Conservation (phyloP, 768 basidiomycete genomes). For the Russula brevipes region DNA sequence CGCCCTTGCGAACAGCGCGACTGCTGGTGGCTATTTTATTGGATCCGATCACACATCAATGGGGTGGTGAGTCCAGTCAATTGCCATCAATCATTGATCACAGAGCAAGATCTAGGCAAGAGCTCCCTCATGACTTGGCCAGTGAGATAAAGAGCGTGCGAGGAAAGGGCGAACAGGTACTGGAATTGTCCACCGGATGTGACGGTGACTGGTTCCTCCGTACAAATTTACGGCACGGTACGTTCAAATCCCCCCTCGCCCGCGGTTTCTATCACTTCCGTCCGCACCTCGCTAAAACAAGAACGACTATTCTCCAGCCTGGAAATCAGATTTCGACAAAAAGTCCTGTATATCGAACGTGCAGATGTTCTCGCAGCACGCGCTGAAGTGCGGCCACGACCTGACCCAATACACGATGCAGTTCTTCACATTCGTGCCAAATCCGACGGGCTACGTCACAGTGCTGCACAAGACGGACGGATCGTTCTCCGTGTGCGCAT, state of each 20-base stretch:
- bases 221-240: conserved; percentile 10
- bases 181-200: conserved; percentile 10
- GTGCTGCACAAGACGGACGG: conserved; percentile 8
- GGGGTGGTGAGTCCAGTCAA: conserved; percentile 10
- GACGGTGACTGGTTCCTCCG: conserved; percentile 20
- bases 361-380: conserved; percentile 1
- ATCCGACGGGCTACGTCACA: conserved; percentile 2
- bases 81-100: not conserved
- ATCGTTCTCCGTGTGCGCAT: not conserved
- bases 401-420: conserved; percentile 7
- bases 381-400: not conserved
- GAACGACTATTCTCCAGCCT: not conserved
- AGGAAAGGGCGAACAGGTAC: conserved; percentile 4
- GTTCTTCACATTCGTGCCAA: conserved; percentile 12
- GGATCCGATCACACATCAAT: not conserved
- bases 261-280: not conserved
- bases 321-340: not conserved
- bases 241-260: no score
- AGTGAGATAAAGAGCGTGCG: not conserved
- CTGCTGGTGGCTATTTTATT: conserved; percentile 5
- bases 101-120: not conserved
- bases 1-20: not conserved
- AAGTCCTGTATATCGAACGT: not conserved
- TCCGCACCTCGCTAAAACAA: not conserved
- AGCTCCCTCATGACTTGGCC: conserved; percentile 13